Conservation (phyloP, 495 filamentous ascomycete species). For the Aspergillus cavernicola region DNA sequence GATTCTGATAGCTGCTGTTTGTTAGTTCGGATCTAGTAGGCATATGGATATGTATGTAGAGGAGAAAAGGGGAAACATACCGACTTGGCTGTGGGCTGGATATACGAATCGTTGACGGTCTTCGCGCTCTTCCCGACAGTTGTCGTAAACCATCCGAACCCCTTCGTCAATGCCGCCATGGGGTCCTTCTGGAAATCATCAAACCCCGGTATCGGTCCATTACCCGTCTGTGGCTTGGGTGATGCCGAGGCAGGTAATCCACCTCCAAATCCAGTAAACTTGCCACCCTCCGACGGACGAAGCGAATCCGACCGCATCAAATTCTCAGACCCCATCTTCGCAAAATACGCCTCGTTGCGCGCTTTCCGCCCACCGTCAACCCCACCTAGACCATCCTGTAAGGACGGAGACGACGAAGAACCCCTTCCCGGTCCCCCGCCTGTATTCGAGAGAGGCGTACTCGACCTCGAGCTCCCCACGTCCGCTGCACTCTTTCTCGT, state of each 20-base stretch:
- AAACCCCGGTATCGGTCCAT: slow-evolving; percentile 54
- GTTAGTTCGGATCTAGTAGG: not conserved
- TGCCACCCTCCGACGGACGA: slow-evolving; percentile 85
- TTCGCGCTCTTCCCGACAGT: slow-evolving; percentile 86
- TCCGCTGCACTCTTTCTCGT: slow-evolving; percentile 32
- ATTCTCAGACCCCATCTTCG: slow-evolving; percentile 76
- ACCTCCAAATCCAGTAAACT: slow-evolving; percentile 87
- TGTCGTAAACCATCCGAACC: slow-evolving; percentile 88
- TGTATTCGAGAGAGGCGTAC: slow-evolving; percentile 25
- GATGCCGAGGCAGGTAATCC: slow-evolving; percentile 45
- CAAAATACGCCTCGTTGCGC: slow-evolving; percentile 86
- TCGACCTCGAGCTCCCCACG: slow-evolving; percentile 26
- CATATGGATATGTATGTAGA: not conserved
- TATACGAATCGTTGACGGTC: slow-evolving; percentile 80
- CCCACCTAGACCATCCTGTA: slow-evolving; percentile 18
- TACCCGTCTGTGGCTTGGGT: slow-evolving; percentile 19
- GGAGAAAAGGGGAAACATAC: slow-evolving; percentile 40
- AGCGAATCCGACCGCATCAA: slow-evolving; percentile 66
- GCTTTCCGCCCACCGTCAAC: slow-evolving; percentile 45
- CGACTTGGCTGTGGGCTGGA: slow-evolving; percentile 86
- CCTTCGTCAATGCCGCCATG: slow-evolving; percentile 80
- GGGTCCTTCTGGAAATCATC: slow-evolving; percentile 91
- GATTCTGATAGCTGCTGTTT: slow-evolving; percentile 66
- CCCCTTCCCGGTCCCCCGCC: slow-evolving; percentile 27
- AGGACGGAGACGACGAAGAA: slow-evolving; percentile 25